Evolutionary conservation across 2,329 filamentous ascomycete genomes (phyloP).

Genomic region (Diaporthe capsici): DNA sequence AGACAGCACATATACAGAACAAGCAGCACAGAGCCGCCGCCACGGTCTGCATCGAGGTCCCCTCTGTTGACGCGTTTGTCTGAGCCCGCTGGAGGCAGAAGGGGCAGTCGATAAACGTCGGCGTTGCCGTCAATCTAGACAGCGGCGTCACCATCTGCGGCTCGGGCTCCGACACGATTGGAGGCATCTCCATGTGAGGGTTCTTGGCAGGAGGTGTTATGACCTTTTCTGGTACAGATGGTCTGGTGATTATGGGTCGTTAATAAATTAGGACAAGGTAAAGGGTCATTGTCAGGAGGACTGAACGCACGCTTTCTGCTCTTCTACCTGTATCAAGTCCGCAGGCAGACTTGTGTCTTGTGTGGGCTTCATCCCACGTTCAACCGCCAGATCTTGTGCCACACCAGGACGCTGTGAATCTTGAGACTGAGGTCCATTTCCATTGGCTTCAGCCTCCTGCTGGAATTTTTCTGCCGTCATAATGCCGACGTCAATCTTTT

Average conservation of each 20-base stretch:
- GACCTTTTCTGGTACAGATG: neutral
- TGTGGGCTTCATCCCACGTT: neutral
- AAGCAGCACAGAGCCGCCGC: slow-evolving; percentile 28
- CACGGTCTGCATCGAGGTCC: slow-evolving; percentile 9
- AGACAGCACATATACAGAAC: slow-evolving; percentile 10
- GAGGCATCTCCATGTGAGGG: slow-evolving; percentile 34
- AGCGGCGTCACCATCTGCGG: slow-evolving; percentile 34
- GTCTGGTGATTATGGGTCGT: neutral
- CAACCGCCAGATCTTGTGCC: neutral
- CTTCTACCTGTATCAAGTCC: slow-evolving; percentile 11
- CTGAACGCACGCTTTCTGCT: neutral
- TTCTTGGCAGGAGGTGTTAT: neutral
- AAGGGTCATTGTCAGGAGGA: neutral
- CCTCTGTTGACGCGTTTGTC: slow-evolving; percentile 4
- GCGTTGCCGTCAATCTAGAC: neutral
- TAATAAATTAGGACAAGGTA: neutral
- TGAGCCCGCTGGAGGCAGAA: slow-evolving; percentile 6
- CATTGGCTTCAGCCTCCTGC: neutral
- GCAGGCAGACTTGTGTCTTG: neutral
- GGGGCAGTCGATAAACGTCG: slow-evolving; percentile 18
- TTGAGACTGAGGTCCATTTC: neutral
- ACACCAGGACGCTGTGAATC: neutral
- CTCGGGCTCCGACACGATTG: slow-evolving; percentile 21
- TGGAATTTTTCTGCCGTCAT: slow-evolving; percentile 5
- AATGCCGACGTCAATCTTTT: neutral